Base-by-base conservation (phyloP, 2,329 filamentous ascomycete genomes). In the Kalmusia sp. region DNA sequence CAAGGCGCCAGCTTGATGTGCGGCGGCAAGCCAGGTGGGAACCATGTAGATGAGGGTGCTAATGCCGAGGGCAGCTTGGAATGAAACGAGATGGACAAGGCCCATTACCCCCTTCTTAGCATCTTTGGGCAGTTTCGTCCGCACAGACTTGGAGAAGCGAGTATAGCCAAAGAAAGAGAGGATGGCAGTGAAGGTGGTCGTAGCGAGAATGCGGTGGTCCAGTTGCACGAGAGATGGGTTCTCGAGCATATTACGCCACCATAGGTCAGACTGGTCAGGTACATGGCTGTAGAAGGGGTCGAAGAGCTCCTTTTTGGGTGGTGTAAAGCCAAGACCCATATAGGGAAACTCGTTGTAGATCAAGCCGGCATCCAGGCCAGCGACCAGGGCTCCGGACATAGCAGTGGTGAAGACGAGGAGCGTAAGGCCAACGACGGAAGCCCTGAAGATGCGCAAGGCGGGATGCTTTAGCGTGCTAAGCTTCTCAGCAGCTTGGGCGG, bases 311-410 rank as follows among this genome's bases (percentile, higher is more conserved):
- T 85, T 82, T 68, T 83, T 86, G 1, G 93, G 93, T 1, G 93
- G 93, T 0, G 91, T 83, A 19, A 96, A 79, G 9, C 92, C 92
- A 3, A 86, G 76, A 7, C 95, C 95, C 95, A 99, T 99, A 76
- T 85, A 91, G 6, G 95, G 95, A 74, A 99, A 98, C 76, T 99
- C 92, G 74, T 99, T 99, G 82, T 99, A 99, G 76, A 99, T 98
- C 51, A 99, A 82, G 7, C 95, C 95, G 7, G 95, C 95, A 71
- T 99, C 95, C 12, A 99, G 87, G 27, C 95, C 95, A 6, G 95
- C 95, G 27, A 99, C 95, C 2, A 99, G 84, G 4, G 88, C 93
- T 49, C 93, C 95, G 3, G 95, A 97, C 84, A 99, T 91, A 68
- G 91, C 92, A 3, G 95, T 99, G 28, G 84, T 81, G 77, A 96